Percentiles rank a stretch among this genome's conserved stretches.
These are phyloP conservation scores for Lasiodiplodia sp. DNA, from an alignment of 2,329 filamentous ascomycete species.

Conservation along the genomic window DNA sequence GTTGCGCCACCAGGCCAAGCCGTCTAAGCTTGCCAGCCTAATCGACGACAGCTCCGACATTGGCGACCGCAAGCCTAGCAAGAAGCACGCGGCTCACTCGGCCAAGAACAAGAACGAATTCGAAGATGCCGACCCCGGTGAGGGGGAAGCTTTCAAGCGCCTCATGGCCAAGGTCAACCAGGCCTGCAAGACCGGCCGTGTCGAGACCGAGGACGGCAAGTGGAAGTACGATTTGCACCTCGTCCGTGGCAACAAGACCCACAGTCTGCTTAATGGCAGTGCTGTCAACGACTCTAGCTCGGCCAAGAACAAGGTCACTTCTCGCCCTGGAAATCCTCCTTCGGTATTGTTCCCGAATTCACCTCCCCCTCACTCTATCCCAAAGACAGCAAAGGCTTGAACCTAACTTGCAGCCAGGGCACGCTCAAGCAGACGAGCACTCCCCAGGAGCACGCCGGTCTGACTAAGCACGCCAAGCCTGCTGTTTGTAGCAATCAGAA, in stretches of 20 bases:
- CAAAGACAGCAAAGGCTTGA: not conserved
- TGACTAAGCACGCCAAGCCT: not conserved
- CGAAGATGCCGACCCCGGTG: not conserved
- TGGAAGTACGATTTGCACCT: not conserved
- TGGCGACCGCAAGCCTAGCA: not conserved
- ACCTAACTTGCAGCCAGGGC: slow-evolving; percentile 1
- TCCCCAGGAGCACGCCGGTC: not conserved
- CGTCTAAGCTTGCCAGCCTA: not conserved
- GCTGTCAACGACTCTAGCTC: not conserved
- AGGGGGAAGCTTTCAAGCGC: not conserved
- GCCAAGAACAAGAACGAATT: not conserved
- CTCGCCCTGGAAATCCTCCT: not conserved
- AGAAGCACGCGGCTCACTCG: not conserved
- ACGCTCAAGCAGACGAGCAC: not conserved
- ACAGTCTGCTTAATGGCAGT: not conserved
- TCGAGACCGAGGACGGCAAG: not conserved
- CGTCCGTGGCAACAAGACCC: not conserved
- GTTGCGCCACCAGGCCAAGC: not conserved
- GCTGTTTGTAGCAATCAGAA: not conserved
- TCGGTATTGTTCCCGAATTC: not conserved
- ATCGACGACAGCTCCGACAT: not conserved
- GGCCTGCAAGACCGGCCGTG: not conserved
- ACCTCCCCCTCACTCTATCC: not conserved
- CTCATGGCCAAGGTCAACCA: slow-evolving; percentile 1
- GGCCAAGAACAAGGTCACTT: not conserved